Conservation (phyloP, 1,139 yeast species). For the Debaryomyces sp. region DNA sequence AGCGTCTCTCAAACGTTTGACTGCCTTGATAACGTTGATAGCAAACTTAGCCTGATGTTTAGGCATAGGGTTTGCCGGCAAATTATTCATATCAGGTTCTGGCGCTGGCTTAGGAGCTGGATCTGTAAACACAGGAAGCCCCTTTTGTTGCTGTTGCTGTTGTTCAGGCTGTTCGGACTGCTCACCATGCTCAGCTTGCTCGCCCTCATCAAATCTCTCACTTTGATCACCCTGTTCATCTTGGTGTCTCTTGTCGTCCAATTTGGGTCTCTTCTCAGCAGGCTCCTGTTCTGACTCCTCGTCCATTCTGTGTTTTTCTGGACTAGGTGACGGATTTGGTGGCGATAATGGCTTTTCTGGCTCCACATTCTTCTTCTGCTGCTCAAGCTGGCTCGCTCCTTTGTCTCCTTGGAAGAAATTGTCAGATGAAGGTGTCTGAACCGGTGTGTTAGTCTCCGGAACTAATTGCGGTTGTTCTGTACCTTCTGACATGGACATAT, state of each 20-base stretch:
- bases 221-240: background rate
- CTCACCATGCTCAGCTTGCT: constrained; percentile 3
- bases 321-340: constrained; percentile 49
- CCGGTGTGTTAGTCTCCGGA: constrained; percentile 41
- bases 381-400: constrained; percentile 11
- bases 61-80: constrained; percentile 75
- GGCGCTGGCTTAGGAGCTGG: constrained; percentile 76
- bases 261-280: constrained; percentile 24
- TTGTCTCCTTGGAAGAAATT: constrained; percentile 21
- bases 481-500: constrained; percentile 19
- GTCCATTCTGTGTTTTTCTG: constrained; percentile 40
- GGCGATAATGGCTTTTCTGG: constrained; percentile 48
- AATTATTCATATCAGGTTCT: constrained; percentile 72
- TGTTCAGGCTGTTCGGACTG: constrained; percentile 14
- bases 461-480: constrained; percentile 17
- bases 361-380: constrained; percentile 14
- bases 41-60: constrained; percentile 82
- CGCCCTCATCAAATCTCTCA: background rate
- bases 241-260: constrained; percentile 16
- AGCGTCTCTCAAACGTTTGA: constrained; percentile 90
- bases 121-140: constrained; percentile 26
- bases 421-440: constrained; percentile 45
- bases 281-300: constrained; percentile 21
- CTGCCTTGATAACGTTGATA: constrained; percentile 69
- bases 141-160: constrained; percentile 4